Conservation (phyloP, 805 yeast species). For the Pichia californica region DNA sequence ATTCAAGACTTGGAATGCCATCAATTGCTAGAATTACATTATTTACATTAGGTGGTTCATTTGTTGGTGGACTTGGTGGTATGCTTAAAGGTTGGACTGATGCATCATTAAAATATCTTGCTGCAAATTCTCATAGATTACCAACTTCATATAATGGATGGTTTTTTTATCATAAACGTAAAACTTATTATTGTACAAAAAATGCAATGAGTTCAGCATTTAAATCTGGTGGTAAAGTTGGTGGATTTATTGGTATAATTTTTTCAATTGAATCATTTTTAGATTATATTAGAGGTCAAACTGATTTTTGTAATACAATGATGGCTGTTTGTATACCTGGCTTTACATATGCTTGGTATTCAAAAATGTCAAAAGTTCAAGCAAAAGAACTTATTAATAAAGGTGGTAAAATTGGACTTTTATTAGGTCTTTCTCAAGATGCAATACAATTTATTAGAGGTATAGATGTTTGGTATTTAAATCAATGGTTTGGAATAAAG, state of each 20-base stretch:
- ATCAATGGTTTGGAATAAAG: constrained; percentile 24
- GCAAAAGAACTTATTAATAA: constrained; percentile 36
- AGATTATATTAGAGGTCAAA: constrained; percentile 45
- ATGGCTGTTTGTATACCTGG: constrained; percentile 51
- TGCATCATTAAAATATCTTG: constrained; percentile 56
- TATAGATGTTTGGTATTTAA: constrained; percentile 60
- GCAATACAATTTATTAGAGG: constrained; percentile 49
- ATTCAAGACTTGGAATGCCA: constrained; percentile 40
- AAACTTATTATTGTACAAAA: constrained; percentile 64
- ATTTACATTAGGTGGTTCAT: constrained; percentile 33
- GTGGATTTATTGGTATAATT: constrained; percentile 40
- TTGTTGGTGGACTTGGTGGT: constrained; percentile 48
- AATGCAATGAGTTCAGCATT: constrained; percentile 46
- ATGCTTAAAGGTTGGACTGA: constrained; percentile 50
- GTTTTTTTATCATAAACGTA: constrained; percentile 82
- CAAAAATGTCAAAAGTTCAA: constrained; percentile 39
- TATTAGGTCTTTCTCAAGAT: constrained; percentile 65
- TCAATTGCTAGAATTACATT: constrained; percentile 41
- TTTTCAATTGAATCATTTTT: constrained; percentile 58
- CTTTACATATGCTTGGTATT: constrained; percentile 40
- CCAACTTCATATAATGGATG: constrained; percentile 77
- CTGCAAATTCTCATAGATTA: constrained; percentile 76
- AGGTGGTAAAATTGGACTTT: constrained; percentile 54
- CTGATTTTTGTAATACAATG: constrained; percentile 58
- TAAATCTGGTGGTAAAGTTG: constrained; percentile 35